These are phyloP conservation scores for Trichoderma asperelloides DNA, from an alignment of 495 filamentous ascomycete genomes.

Conservation along the genomic window DNA sequence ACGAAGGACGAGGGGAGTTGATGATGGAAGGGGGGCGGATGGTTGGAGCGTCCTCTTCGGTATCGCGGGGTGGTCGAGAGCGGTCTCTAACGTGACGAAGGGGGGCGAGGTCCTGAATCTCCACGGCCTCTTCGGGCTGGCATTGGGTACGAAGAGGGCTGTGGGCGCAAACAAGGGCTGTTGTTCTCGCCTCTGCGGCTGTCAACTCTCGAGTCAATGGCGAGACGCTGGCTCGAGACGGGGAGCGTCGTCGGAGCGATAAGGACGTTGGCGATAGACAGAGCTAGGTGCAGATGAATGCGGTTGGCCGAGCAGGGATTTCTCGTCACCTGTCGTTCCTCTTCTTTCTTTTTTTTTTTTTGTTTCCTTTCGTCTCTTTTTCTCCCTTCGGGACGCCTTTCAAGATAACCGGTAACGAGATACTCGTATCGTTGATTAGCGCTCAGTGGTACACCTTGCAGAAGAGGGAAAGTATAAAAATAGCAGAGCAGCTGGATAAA, in stretches of 20 bases:
- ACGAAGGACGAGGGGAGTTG: not conserved
- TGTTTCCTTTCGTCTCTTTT: not conserved
- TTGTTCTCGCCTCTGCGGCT: not conserved
- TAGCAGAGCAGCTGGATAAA: not conserved
- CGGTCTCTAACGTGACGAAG: conserved; percentile 5
- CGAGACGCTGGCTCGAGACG: not conserved
- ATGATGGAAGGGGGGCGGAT: not conserved
- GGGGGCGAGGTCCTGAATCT: not conserved
- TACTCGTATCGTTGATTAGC: not conserved
- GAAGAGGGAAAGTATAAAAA: not conserved
- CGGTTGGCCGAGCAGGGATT: not conserved
- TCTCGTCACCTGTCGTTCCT: not conserved
- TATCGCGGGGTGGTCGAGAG: not conserved
- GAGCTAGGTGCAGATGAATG: not conserved
- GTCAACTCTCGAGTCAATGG: not conserved
- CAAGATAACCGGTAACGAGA: not conserved
- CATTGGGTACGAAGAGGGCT: not conserved
- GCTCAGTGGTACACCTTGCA: not conserved
- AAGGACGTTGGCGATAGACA: not conserved
- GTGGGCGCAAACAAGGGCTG: not conserved
- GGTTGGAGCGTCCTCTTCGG: not conserved
- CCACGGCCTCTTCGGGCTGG: conserved; percentile 1
- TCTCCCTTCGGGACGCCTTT: not conserved
- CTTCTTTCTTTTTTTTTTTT: not conserved
- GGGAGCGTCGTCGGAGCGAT: not conserved